A percentile compares a stretch with the other conserved stretches of the same genome.
phyloP scores from a whole-genome alignment of 2,329 filamentous ascomycete genomes.

The Incumbomyces delicatus region DNA sequence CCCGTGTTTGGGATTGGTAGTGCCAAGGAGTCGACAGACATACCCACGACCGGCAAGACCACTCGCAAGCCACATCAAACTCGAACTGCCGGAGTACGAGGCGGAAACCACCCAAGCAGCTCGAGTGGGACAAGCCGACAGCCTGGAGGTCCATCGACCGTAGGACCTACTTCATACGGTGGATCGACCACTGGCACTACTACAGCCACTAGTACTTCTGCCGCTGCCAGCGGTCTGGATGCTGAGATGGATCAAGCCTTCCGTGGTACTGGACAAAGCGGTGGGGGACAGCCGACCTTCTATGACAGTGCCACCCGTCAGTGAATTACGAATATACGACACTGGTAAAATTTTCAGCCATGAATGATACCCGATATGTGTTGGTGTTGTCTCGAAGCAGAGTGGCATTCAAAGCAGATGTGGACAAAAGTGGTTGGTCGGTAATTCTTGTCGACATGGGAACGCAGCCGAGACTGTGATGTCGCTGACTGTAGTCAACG shows the following conservation, averaged over 20 bases:
- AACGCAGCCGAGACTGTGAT: too few relatives aligned
- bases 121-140: constrained; percentile 9
- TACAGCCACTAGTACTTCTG: background rate
- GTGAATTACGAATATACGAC: background rate
- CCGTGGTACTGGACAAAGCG: constrained; percentile 7
- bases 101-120: constrained; percentile 18
- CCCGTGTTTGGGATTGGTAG: constrained; percentile 82
- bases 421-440: too few relatives aligned
- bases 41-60: constrained; percentile 50
- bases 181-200: constrained; percentile 2
- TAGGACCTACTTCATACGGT: background rate
- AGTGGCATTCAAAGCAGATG: too few relatives aligned
- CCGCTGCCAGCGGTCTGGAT: background rate
- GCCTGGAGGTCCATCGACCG: background rate
- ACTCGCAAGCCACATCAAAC: constrained; percentile 50
- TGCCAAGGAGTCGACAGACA: constrained; percentile 60
- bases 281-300: background rate
- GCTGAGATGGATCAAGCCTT: constrained; percentile 20
- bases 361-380: constrained; percentile 6
- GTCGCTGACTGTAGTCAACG: too few relatives aligned
- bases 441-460: too few relatives aligned
- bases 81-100: constrained; percentile 27
- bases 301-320: constrained; percentile 11
- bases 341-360: constrained; percentile 1
- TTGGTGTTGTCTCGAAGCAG: constrained; percentile 1